These are phyloP conservation scores for Neurospora sp. DNA, from an alignment of 495 filamentous ascomycete species.

Conservation along the genomic window DNA sequence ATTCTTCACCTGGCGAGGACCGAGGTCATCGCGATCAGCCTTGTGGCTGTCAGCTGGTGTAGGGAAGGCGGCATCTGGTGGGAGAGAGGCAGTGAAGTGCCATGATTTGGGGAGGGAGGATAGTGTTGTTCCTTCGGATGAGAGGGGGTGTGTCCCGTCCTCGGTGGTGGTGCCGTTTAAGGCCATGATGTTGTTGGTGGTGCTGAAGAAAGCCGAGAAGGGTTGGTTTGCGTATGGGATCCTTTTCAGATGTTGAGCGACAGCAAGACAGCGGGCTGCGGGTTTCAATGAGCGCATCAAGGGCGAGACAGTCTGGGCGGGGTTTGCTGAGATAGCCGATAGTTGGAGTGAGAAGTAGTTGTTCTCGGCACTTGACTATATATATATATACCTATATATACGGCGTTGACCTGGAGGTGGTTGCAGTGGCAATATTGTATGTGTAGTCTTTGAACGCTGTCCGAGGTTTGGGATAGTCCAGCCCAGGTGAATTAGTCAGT, in stretches of 20 bases:
- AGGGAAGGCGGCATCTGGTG: slow-evolving; percentile 68
- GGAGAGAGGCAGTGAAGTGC: slow-evolving; percentile 69
- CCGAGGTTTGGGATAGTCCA: neutral
- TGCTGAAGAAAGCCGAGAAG: slow-evolving; percentile 16
- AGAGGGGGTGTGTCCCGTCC: slow-evolving; percentile 3
- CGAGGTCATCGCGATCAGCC: slow-evolving; percentile 63
- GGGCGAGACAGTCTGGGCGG: neutral
- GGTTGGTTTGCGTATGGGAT: slow-evolving; percentile 5
- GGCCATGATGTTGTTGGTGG: slow-evolving; percentile 12
- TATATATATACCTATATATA: neutral
- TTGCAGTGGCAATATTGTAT: neutral
- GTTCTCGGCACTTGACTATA: neutral
- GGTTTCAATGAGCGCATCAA: slow-evolving; percentile 21
- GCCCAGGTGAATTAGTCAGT: neutral
- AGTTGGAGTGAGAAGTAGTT: neutral
- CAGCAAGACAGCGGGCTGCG: slow-evolving; percentile 20
- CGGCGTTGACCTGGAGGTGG: neutral
- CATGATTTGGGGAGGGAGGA: slow-evolving; percentile 75
- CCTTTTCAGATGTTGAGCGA: slow-evolving; percentile 16
- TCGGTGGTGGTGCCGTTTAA: slow-evolving; percentile 12
- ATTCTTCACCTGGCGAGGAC: slow-evolving; percentile 72
- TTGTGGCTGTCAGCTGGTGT: slow-evolving; percentile 71
- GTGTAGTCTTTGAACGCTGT: neutral
- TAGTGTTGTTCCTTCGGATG: slow-evolving; percentile 34
- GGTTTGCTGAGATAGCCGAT: neutral